phyloP scores from a whole-genome alignment of 257 asterid species.

The Penstemon davidsonii region DNA sequence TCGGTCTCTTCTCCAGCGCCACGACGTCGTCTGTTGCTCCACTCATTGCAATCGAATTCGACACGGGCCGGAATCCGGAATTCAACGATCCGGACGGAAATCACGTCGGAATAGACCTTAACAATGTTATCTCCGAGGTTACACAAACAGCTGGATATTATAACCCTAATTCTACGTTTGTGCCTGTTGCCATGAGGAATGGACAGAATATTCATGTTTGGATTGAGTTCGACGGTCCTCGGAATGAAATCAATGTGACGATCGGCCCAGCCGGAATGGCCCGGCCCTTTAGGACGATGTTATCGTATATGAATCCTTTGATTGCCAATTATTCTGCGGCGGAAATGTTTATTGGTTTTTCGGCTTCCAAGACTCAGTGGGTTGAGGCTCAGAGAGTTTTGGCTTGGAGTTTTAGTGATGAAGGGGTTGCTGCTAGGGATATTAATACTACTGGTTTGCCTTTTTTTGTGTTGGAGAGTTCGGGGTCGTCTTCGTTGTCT shows the following conservation, averaged over 20 bases:
- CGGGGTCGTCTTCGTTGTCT: constrained; percentile 44
- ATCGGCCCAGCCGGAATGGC: constrained; percentile 63
- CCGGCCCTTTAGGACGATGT: constrained; percentile 46
- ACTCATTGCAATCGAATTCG: constrained; percentile 70
- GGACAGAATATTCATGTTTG: constrained; percentile 73
- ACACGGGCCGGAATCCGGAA: constrained; percentile 70
- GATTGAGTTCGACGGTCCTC: constrained; percentile 70
- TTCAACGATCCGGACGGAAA: constrained; percentile 56
- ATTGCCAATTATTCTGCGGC: constrained; percentile 49
- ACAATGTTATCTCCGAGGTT: constrained; percentile 38
- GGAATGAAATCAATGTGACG: constrained; percentile 59
- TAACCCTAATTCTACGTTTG: constrained; percentile 29
- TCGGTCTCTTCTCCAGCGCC: constrained; percentile 56
- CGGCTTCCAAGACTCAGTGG: constrained; percentile 76
- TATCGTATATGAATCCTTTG: constrained; percentile 37
- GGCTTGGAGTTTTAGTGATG: constrained; percentile 84
- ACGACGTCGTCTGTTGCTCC: constrained; percentile 44
- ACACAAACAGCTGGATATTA: constrained; percentile 56
- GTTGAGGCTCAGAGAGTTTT: constrained; percentile 68
- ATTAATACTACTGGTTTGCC: constrained; percentile 68
- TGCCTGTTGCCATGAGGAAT: constrained; percentile 52
- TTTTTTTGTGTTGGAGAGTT: constrained; percentile 39
- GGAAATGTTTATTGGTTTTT: constrained; percentile 71
- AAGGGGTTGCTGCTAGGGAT: constrained; percentile 69
- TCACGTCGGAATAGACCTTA: constrained; percentile 70